phyloP scores from a whole-genome alignment of 208 protist species.

The Trichomonas gallinae region DNA sequence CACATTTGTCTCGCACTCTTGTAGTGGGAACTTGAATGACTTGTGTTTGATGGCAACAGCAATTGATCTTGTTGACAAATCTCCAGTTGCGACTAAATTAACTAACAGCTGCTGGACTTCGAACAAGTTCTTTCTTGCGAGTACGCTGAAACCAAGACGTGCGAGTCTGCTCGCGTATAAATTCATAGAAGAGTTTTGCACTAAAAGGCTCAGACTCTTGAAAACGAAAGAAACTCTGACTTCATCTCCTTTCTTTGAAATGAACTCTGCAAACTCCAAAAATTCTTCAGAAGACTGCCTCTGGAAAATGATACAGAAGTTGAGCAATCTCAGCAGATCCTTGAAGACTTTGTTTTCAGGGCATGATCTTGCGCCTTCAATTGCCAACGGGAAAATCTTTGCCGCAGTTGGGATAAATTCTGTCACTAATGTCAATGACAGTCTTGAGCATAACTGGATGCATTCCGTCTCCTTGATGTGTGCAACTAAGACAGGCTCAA shows the following conservation, averaged over 20 bases:
- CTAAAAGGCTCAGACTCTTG: not conserved
- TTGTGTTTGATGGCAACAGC: not conserved
- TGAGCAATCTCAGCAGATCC: not conserved
- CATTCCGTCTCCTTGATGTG: not conserved
- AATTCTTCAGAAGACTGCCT: not conserved
- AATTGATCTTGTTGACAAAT: not conserved
- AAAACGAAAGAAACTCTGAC: not conserved
- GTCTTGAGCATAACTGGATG: not conserved
- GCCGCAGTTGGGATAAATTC: not conserved
- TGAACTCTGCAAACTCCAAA: not conserved
- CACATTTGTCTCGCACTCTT: not conserved
- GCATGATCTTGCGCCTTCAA: not conserved
- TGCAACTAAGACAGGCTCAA: not conserved
- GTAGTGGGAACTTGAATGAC: not conserved
- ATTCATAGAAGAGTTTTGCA: not conserved
- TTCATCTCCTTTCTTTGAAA: not conserved
- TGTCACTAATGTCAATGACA: not conserved
- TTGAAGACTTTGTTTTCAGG: not conserved
- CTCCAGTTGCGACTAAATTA: not conserved
- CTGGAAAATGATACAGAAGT: not conserved
- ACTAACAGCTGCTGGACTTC: not conserved
- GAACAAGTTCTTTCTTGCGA: not conserved
- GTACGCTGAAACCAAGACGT: not conserved
- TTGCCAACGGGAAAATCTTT: not conserved
- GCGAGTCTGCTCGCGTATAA: not conserved